Evolutionary conservation across 1,139 yeast genomes (phyloP).

Genomic region (Nakaseomyces sp.): DNA sequence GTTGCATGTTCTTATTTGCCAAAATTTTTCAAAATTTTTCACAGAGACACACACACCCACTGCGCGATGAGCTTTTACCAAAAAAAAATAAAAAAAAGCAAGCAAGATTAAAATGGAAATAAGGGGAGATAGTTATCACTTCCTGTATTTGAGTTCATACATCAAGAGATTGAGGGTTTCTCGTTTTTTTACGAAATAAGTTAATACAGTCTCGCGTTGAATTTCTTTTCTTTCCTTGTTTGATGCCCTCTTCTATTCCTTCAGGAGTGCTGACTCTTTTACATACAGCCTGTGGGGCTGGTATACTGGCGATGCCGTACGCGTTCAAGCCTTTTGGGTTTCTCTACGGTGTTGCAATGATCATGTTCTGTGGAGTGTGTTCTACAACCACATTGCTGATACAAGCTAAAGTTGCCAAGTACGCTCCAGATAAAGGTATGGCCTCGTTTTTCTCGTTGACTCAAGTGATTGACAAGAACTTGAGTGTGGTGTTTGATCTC

Average conservation of each 20-base stretch:
- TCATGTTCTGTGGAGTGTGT: constrained; percentile 41
- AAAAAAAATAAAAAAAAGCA: too few species aligned
- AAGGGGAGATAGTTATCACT: too few species aligned
- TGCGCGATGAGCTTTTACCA: too few species aligned
- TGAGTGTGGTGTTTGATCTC: constrained; percentile 67
- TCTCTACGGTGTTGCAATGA: constrained; percentile 54
- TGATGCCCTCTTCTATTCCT: constrained; percentile 8
- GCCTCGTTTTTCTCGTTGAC: constrained; percentile 82
- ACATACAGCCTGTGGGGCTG: constrained; percentile 68
- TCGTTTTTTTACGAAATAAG: too few species aligned
- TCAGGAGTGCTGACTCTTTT: constrained; percentile 46
- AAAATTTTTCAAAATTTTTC: too few species aligned
- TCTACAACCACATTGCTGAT: constrained; percentile 24
- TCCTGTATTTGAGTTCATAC: too few species aligned
- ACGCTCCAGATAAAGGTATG: constrained; percentile 49
- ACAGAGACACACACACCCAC: too few species aligned
- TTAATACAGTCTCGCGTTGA: too few species aligned
- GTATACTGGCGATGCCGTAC: constrained; percentile 86
- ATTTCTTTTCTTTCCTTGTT: too few species aligned
- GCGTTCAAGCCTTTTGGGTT: constrained; percentile 86
- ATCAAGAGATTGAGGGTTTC: too few species aligned
- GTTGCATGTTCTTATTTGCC: too few species aligned
- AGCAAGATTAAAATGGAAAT: too few species aligned
- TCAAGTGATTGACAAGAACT: constrained; percentile 66
- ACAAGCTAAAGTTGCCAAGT: constrained; percentile 35